Evolutionary conservation across 139 green algal genomes (phyloP).

Genomic region (Closterium sp.): DNA sequence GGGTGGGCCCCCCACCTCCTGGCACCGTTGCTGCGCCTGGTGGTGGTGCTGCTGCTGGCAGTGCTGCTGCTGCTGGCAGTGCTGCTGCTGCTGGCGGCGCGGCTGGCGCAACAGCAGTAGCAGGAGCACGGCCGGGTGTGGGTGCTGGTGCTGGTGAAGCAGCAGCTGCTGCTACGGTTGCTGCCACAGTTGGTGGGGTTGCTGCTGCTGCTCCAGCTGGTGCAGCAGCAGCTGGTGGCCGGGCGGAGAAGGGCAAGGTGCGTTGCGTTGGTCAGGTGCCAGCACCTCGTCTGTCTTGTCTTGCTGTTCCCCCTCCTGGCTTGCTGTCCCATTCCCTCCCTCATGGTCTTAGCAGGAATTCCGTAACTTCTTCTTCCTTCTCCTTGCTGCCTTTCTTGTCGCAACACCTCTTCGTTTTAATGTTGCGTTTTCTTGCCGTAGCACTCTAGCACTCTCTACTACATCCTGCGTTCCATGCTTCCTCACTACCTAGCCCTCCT

Average conservation of each 20-base stretch:
- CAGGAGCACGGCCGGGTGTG: background rate
- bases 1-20: background rate
- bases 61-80: slow-evolving; percentile 10
- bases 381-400: no score
- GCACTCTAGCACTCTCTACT: no score
- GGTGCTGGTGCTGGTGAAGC: background rate
- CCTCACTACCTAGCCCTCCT: background rate
- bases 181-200: background rate
- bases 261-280: background rate
- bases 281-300: background rate
- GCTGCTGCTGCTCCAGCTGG: background rate
- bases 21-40: background rate
- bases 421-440: no score
- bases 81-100: background rate
- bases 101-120: background rate
- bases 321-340: background rate
- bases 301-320: background rate
- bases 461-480: no score
- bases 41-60: background rate
- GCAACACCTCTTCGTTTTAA: no score
- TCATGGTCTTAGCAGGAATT: background rate
- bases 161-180: background rate
- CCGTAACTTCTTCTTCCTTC: no score
- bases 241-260: background rate
- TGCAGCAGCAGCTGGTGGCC: background rate